These are phyloP conservation scores for Tetracladium marchalianum DNA, from an alignment of 495 filamentous ascomycete genomes.

Conservation along the genomic window DNA sequence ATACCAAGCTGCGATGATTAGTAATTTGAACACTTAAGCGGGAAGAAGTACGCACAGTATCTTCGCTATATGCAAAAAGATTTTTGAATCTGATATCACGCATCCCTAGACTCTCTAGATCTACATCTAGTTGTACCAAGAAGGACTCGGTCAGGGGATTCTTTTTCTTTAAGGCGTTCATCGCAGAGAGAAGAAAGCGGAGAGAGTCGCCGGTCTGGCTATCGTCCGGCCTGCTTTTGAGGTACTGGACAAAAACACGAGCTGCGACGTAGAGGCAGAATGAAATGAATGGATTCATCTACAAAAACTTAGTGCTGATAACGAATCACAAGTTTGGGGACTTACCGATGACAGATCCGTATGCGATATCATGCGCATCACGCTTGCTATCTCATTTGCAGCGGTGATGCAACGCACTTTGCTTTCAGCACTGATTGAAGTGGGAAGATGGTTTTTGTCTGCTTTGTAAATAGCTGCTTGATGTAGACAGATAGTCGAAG, in stretches of 20 bases:
- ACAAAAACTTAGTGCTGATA: constrained; percentile 5
- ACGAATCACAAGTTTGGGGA: constrained; percentile 8
- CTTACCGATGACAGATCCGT: constrained; percentile 76
- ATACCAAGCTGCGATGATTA: constrained; percentile 11
- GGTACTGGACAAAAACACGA: constrained; percentile 89
- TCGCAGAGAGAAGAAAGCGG: constrained; percentile 79
- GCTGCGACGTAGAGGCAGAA: constrained; percentile 95
- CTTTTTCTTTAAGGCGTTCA: constrained; percentile 77
- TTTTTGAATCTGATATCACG: constrained; percentile 42
- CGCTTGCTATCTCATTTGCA: constrained; percentile 87
- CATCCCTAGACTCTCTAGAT: constrained; percentile 59
- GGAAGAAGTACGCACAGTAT: constrained; percentile 31
- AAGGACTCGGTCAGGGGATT: constrained; percentile 95
- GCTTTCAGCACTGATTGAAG: constrained; percentile 73
- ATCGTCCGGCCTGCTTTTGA: constrained; percentile 82
- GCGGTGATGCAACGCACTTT: constrained; percentile 89
- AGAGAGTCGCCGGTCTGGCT: constrained; percentile 72
- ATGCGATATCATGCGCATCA: constrained; percentile 93
- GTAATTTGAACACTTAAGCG: constrained; percentile 3
- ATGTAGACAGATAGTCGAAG: constrained; percentile 92
- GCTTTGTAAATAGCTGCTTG: constrained; percentile 98
- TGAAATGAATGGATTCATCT: constrained; percentile 96
- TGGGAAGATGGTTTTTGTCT: constrained; percentile 74
- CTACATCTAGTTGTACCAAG: constrained; percentile 85
- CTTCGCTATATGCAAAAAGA: constrained; percentile 36